Evolutionary conservation across 257 asterid genomes (phyloP), one percentile per base, ranked within the genome.

Genomic region (Oldenlandia corymbosa): DNA sequence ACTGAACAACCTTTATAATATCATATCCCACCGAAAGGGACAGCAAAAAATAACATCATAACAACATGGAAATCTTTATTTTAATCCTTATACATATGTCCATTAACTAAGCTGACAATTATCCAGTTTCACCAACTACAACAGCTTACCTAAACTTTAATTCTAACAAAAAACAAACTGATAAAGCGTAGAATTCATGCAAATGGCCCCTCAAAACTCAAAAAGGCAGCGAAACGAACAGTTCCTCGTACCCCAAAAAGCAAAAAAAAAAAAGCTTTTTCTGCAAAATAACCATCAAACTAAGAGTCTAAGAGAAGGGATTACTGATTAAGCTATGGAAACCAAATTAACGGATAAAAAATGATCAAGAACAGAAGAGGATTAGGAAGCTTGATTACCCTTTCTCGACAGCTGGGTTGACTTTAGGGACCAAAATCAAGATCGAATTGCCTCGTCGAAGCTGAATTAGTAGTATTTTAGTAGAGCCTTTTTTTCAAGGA

Each of bases 81-180:
- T 43, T 43, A 12, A 43, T 43, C 48, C 2, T 12, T 43, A 11
- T 43, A 12, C 48, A 43, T 11, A 17, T 39, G 45, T 7, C 0
- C 31, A 55, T 32, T 13, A 23, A 13, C 2, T 57, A 0, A 57
- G 46, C 24, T 32, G 28, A 11, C 14, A 32, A 14, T 34, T 57
- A 32, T 54, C 61, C 26, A 48, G 60, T 48, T 20, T 45, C 43
- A 49, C 65, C 57, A 58, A 65, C 61, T 28, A 39, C 51, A 28
- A 65, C n/a, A 23, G 66, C 51, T 58, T 55, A 21, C 58, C 66
- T 5, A 8, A 46, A 23, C 26, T 23, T 46, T 46, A n/a, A 12
- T 39, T 21, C 1, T 21, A 0, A n/a, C n/a, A n/a, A n/a, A 60
- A 27, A 49, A 49, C 3, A 37, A 20, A 32, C 28, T n/a, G n/a